Conservation (phyloP, 768 basidiomycete genomes). For the Tricholoma sp. region DNA sequence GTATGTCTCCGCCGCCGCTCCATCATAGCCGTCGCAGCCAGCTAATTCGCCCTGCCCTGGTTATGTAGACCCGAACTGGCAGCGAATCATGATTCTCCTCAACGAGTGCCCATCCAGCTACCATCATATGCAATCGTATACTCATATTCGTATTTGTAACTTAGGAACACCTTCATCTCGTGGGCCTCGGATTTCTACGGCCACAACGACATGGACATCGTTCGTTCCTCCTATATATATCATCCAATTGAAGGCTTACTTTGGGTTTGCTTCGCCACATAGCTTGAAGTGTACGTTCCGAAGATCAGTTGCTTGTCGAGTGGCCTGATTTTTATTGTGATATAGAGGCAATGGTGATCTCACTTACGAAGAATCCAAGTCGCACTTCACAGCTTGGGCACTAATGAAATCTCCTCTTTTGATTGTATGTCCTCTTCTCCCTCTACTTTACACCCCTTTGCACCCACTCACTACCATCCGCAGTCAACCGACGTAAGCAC, state of each 20-base stretch:
- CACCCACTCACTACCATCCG: background rate
- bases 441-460: background rate
- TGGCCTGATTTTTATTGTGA: no score
- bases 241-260: background rate
- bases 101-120: slow-evolving; percentile 38
- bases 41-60: background rate
- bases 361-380: slow-evolving; percentile 58
- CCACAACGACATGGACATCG: slow-evolving; percentile 67
- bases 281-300: slow-evolving; percentile 49
- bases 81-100: slow-evolving; percentile 51
- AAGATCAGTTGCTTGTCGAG: no score
- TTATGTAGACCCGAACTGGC: slow-evolving; percentile 36
- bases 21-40: background rate
- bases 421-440: slow-evolving; percentile 16
- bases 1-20: background rate
- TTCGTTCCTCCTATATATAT: slow-evolving; percentile 18
- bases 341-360: slow-evolving; percentile 60
- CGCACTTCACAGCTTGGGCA: slow-evolving; percentile 72
- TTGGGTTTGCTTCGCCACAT: background rate
- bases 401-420: slow-evolving; percentile 62
- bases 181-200: slow-evolving; percentile 62
- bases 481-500: slow-evolving; percentile 7
- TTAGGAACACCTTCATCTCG: slow-evolving; percentile 62
- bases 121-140: no score
- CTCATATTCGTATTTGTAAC: background rate